A percentile compares a stretch with the other conserved stretches of the same genome.
Conservation (phyloP, 345 rosid species). For the Triadica sebifera region DNA sequence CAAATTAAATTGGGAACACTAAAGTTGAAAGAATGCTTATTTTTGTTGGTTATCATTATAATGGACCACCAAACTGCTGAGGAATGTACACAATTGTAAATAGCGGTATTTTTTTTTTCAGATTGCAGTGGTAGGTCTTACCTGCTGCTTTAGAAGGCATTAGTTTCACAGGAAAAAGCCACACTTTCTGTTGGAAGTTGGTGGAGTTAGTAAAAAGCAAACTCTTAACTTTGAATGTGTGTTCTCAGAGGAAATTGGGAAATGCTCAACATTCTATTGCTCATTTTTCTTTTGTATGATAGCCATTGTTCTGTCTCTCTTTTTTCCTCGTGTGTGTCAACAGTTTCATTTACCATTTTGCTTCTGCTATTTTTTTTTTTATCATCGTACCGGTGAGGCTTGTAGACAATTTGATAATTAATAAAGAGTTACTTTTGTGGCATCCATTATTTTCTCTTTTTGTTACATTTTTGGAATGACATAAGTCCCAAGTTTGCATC, state of each 20-base stretch:
- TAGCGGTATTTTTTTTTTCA: background rate
- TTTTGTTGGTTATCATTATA: background rate
- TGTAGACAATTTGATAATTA: background rate
- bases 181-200: background rate
- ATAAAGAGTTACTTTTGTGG: no score
- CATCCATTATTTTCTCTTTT: no score
- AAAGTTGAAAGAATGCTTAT: background rate
- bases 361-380: background rate
- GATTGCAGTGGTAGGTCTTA: background rate
- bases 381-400: background rate
- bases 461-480: no score
- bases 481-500: no score
- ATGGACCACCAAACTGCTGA: background rate
- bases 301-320: no score
- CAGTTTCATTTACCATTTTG: background rate
- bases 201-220: background rate
- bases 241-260: background rate
- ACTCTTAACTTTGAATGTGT: background rate
- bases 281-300: background rate
- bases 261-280: background rate
- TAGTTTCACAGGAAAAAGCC: background rate
- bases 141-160: background rate
- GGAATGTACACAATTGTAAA: no score
- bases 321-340: background rate
- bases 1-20: background rate